Evolutionary conservation across 2,329 filamentous ascomycete genomes (phyloP).

Genomic region (Sclerotinia sclerotiorum): DNA sequence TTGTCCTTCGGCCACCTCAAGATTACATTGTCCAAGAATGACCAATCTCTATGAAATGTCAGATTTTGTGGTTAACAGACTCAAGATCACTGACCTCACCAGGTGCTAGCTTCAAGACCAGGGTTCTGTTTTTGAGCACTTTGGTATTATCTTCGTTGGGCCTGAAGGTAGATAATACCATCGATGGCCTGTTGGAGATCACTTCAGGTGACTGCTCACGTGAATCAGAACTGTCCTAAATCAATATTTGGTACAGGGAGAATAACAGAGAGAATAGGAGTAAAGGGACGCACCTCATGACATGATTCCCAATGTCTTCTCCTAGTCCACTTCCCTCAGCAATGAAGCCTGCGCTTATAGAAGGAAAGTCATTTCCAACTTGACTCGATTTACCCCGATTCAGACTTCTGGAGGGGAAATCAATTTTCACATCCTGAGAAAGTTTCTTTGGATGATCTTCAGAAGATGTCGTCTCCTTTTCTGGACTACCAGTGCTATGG

Average conservation of each 20-base stretch:
- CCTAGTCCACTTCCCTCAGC: background rate
- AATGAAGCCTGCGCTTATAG: constrained; percentile 5
- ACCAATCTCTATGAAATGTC: constrained; percentile 53
- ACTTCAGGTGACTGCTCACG: constrained; percentile 31
- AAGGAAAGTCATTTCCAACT: background rate
- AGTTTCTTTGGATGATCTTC: background rate
- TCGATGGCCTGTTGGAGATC: constrained; percentile 36
- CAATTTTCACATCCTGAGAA: background rate
- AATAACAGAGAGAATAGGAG: background rate
- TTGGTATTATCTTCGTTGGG: constrained; percentile 48
- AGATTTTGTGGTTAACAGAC: constrained; percentile 18
- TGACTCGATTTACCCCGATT: background rate
- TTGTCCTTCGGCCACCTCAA: constrained; percentile 61
- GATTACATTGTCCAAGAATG: constrained; percentile 66
- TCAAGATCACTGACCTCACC: constrained; percentile 47
- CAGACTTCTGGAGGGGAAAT: background rate
- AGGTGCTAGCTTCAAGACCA: constrained; percentile 48
- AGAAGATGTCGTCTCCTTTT: background rate
- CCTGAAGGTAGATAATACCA: constrained; percentile 48
- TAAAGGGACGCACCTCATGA: constrained; percentile 11
- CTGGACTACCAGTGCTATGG: constrained; percentile 1
- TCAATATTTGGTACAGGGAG: constrained; percentile 28
- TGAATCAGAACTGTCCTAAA: constrained; percentile 33
- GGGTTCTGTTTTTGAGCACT: constrained; percentile 43
- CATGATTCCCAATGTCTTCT: background rate